A percentile compares a stretch with the other conserved stretches of the same genome.
These are phyloP conservation scores for Kodamaea leandrae DNA, from an alignment of 805 yeast genomes.

Conservation along the genomic window DNA sequence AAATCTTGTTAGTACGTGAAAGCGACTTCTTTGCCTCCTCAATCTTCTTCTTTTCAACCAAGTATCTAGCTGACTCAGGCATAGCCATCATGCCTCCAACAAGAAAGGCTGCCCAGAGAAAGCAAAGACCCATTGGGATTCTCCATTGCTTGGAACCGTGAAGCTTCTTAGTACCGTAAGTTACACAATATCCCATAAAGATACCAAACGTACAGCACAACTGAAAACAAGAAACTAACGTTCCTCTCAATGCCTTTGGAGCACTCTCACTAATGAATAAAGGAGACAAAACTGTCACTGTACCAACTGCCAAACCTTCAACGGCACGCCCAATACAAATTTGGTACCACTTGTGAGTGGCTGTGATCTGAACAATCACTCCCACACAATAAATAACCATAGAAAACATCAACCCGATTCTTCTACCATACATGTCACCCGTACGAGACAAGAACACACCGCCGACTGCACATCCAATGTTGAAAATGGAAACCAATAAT, in stretches of 20 bases:
- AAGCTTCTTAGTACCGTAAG: constrained; percentile 25
- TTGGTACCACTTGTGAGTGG: constrained; percentile 25
- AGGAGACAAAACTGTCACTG: constrained; percentile 25
- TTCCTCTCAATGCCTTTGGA: constrained; percentile 29
- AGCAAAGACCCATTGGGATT: constrained; percentile 28
- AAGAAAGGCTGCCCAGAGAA: constrained; percentile 27
- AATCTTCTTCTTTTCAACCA: constrained; percentile 22
- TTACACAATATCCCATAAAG: constrained; percentile 27
- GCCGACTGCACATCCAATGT: constrained; percentile 30
- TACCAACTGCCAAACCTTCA: constrained; percentile 29
- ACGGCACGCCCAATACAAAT: constrained; percentile 25
- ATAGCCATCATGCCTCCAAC: constrained; percentile 24
- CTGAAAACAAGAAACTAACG: constrained; percentile 29
- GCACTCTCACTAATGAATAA: constrained; percentile 28
- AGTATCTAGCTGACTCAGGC: constrained; percentile 30
- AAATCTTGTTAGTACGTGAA: constrained; percentile 24
- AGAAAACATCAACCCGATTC: constrained; percentile 26
- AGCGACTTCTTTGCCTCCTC: constrained; percentile 28
- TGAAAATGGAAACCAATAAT: constrained; percentile 27
- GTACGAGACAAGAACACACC: constrained; percentile 24
- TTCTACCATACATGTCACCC: constrained; percentile 27
- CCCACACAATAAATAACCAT: constrained; percentile 29
- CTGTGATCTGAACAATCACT: constrained; percentile 25
- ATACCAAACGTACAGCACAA: constrained; percentile 28
- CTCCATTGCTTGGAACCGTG: constrained; percentile 27